Base-by-base conservation (phyloP, 805 yeast species). In the Wickerhamiella musiphila region DNA sequence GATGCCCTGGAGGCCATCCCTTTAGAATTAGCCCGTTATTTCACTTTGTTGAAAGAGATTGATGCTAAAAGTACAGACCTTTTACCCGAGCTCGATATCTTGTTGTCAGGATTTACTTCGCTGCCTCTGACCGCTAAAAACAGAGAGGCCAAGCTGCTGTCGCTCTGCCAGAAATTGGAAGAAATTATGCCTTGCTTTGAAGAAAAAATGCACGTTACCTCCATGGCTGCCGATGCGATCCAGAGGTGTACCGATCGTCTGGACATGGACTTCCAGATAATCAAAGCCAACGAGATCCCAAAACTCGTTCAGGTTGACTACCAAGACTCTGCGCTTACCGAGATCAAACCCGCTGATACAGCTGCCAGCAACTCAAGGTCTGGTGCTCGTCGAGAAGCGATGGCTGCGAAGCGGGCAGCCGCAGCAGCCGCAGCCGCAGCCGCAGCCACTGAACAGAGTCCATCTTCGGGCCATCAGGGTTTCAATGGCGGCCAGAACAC, bases 161-260 rank as follows among this genome's bases (percentile, higher is more conserved):
- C 51, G 23, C 60, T 69, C 19, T 60, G 65, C 20, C 43, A 44
- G 11, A 42, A 61, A 21, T 58, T 70, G 13, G 60, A 63, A 40
- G 93, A 79, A 36, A 62, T 86, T 35, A 71, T 86, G 60, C 95
- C 96, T 1, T 79, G 94, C 39, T 56, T 86, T 34, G 96, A 86
- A 51, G 95, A 90, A 52, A 90, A 90, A 55, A 82, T 90, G 92
- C 95, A 86, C 52, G 94, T 90, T 26, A 86, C 95, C 4, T 75
- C 86, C 1, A 74, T 81, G 24, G 94, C 95, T 15, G 66, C 79
- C 19, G 95, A 84, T 44, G 65, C 74, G 9, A 65, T 83, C 28
- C 57, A 64, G 19, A 70, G 73, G 36, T 78, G 81, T 46, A 56
- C 81, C 34, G 65, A 62, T 32, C 63, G 95, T 32, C 64, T 90